A percentile compares a stretch with the other conserved stretches of the same genome.
These are phyloP conservation scores for Keithomyces neogunnii DNA, from an alignment of 2,329 filamentous ascomycete species.

Conservation along the genomic window DNA sequence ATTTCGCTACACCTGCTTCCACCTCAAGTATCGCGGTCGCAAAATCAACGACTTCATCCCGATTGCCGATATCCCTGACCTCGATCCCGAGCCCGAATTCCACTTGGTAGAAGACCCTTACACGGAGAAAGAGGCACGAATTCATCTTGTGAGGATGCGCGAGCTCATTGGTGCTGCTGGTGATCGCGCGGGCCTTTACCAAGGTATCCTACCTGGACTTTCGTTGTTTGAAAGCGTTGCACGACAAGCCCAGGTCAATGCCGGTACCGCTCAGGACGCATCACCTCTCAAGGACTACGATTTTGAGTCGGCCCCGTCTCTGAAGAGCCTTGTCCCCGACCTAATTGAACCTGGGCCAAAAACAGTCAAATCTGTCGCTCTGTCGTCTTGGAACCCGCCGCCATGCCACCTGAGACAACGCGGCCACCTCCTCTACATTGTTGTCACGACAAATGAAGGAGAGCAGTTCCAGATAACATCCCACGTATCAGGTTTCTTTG, in stretches of 20 bases:
- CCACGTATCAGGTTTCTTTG: slow-evolving; percentile 90
- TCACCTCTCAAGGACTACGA: slow-evolving; percentile 60
- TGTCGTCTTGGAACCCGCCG: slow-evolving; percentile 95
- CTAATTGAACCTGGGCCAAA: slow-evolving; percentile 65
- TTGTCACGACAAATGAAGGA: slow-evolving; percentile 84
- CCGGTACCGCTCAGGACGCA: slow-evolving; percentile 14
- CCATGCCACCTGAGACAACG: slow-evolving; percentile 85
- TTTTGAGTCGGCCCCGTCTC: slow-evolving; percentile 58
- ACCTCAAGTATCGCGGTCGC: slow-evolving; percentile 82
- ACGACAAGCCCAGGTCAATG: slow-evolving; percentile 33
- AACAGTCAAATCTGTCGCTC: slow-evolving; percentile 78
- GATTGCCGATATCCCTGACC: slow-evolving; percentile 76
- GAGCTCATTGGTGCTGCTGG: slow-evolving; percentile 91
- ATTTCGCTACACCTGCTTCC: slow-evolving; percentile 98
- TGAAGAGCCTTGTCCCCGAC: slow-evolving; percentile 64
- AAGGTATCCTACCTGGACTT: slow-evolving; percentile 75
- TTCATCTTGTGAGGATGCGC: slow-evolving; percentile 84
- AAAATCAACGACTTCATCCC: slow-evolving; percentile 94
- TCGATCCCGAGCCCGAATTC: slow-evolving; percentile 70
- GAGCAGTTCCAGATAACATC: slow-evolving; percentile 92
- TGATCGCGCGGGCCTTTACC: slow-evolving; percentile 76
- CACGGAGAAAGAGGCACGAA: slow-evolving; percentile 94
- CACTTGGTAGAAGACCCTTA: slow-evolving; percentile 88
- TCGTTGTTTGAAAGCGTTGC: slow-evolving; percentile 80
- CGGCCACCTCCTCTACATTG: slow-evolving; percentile 85